Evolutionary conservation across 352 stramenopile species (phyloP), one percentile per base, ranked within the genome.

Genomic region (Globisporangium viniferum): DNA sequence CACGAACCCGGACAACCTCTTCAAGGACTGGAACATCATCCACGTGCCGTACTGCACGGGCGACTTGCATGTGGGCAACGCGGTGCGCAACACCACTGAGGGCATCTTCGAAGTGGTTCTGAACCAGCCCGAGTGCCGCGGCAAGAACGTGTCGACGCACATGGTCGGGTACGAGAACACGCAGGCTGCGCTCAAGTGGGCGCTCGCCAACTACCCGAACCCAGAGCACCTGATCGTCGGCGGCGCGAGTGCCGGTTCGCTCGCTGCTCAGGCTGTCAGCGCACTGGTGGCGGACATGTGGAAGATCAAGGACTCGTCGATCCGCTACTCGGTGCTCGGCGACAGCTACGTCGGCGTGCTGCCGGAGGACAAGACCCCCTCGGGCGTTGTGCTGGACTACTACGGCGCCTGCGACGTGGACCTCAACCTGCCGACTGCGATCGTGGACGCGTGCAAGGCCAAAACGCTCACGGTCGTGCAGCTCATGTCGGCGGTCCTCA

Each of bases 21-120:
- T 91, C 59, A 84, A 86, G 59, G 80, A 89, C 72, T 92, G 81
- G 74, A 90, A 89, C 72, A 90, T 91, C 53, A 80, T 92, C 18
- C 80, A 90, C 72, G 56, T 90, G 49, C 81, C 82, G 7, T 92
- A 92, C 72, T 92, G 84, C 74, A 91, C 84, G 51, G 84, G 84
- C 35, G 84, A 91, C 70, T 66, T 92, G 59, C 82, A 92, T 69
- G 53, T 92, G 8, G 84, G 84, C 57, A 84, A 72, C 68, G 58
- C 69, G 31, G 53, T 78, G 8, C 56, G 76, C 27, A 57, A 64
- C 33, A 14, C 24, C 6, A 31, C 27, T 24, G 63, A 68, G 12
- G 29, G 27, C 10, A 2, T 51, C 9, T 68, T 76, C n/a, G 73
- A 61, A 5, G 20, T 24, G 5, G 20, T 80, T 20, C 59, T 82